Conservation (phyloP, 352 stramenopile genomes). For the Phytophthora meadii region DNA sequence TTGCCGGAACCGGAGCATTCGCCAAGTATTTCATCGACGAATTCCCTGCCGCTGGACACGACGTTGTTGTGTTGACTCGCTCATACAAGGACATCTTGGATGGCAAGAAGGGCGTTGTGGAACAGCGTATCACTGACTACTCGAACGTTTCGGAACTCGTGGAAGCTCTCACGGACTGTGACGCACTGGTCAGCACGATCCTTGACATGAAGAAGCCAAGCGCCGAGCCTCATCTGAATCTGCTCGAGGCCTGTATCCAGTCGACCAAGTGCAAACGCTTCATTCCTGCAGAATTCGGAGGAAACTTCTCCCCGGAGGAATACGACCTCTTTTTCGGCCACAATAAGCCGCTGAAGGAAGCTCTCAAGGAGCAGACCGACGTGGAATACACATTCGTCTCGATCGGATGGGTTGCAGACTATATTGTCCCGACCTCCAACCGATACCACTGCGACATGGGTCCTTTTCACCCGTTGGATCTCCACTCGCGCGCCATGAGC, state of each 20-base stretch:
- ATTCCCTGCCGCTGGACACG: constrained; percentile 25
- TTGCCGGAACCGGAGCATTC: constrained; percentile 42
- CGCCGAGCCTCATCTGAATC: background rate
- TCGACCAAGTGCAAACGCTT: background rate
- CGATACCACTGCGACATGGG: constrained; percentile 32
- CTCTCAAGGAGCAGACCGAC: constrained; percentile 34
- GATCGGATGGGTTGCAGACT: constrained; percentile 43
- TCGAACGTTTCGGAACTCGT: constrained; percentile 27
- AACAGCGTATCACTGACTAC: constrained; percentile 44
- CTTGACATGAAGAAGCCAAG: no score
- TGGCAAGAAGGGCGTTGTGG: constrained; percentile 35
- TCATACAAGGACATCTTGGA: constrained; percentile 50
- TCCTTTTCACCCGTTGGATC: constrained; percentile 30
- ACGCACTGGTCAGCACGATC: constrained; percentile 10
- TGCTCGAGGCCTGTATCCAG: background rate
- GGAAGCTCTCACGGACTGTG: constrained; percentile 13
- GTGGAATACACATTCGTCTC: constrained; percentile 47
- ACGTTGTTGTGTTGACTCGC: constrained; percentile 47
- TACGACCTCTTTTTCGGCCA: constrained; percentile 11
- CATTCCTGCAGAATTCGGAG: background rate
- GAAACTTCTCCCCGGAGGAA: constrained; percentile 12
- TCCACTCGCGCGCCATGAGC: constrained; percentile 34
- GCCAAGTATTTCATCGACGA: constrained; percentile 46
- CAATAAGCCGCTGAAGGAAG: constrained; percentile 22
- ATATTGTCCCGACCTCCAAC: constrained; percentile 39